These are phyloP conservation scores for Bocquillonia castaneifolia DNA, from an alignment of 441 rosid species.

Conservation along the genomic window DNA sequence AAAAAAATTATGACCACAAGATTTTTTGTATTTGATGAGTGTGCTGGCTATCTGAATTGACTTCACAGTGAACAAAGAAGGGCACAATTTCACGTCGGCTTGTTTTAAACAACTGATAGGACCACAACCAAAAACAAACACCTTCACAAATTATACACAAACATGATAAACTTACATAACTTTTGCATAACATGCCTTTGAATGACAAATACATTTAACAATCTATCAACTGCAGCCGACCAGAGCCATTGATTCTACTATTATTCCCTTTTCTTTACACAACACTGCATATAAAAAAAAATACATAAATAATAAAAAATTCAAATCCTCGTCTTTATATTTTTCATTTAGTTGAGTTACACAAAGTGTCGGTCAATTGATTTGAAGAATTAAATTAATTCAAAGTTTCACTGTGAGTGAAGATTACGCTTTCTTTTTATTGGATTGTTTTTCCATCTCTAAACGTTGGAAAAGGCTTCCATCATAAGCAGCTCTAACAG, in stretches of 20 bases:
- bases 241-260: neutral
- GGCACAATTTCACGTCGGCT: too few relatives aligned
- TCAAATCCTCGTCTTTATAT: neutral
- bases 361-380: too few relatives aligned
- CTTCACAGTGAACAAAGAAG: too few relatives aligned
- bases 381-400: neutral
- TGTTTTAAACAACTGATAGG: too few relatives aligned
- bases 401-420: neutral
- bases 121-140: too few relatives aligned
- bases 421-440: slow-evolving; percentile 37
- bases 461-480: slow-evolving; percentile 63
- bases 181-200: too few relatives aligned
- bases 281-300: neutral
- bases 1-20: too few relatives aligned
- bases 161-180: too few relatives aligned
- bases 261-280: neutral
- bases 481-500: slow-evolving; percentile 56
- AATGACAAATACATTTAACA: neutral
- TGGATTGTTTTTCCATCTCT: slow-evolving; percentile 42
- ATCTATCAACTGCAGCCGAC: slow-evolving; percentile 1
- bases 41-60: too few relatives aligned
- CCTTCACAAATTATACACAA: too few relatives aligned
- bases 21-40: too few relatives aligned
- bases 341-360: neutral
- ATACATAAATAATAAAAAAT: neutral